Base-by-base conservation (phyloP, 2,329 filamentous ascomycete species). In the Samsoniella hepiali region DNA sequence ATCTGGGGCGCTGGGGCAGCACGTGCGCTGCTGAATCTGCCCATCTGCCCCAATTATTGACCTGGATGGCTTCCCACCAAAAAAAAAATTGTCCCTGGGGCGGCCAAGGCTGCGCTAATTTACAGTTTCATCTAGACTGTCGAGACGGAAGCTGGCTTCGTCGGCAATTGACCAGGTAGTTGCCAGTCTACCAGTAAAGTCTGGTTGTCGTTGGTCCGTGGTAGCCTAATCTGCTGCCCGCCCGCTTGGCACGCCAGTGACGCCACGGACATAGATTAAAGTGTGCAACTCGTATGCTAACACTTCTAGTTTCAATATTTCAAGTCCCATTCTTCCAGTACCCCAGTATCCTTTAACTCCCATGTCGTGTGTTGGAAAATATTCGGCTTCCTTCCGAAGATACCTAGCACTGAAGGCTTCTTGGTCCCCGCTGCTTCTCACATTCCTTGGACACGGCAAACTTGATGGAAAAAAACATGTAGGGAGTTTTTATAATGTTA, bases 1-100 rank as follows among this genome's bases (percentile, higher is more conserved):
- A 50, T 40, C 44, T 50, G 56, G 56, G 56, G n/a, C 42, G 27
- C 56, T 49, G n/a, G 8, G 40, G n/a, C 44, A 49, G 22, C 56
- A 50, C 56, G 56, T 58, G 56, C 32, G 6, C n/a, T 27, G 56
- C 31, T 34, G 56, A 58, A 27, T 34, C 54, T 40, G 54, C 50
- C 15, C 10, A 8, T 27, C 45, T 22, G 8, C 45, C 13, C 6
- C 45, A 15, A 49, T 22, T 22, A 29, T 29, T 31, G 13, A 47
- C 17, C 44, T 47, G 44, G 44, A 47, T 22, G 44, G 38, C 10
- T 47, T 47, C 44, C 44, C 44, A 27, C 22, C 44, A 45, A 27
- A 45, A 45, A 11, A 8, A 10, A n/a, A 22, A 22, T 22, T 22
- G 40, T n/a, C 40, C 40, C 40, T 44, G 40, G 17, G 15, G 22